Percentiles rank a stretch among this genome's conserved stretches.
Conservation (phyloP, 106 monocot genomes). For the Dendrobium officinale region DNA sequence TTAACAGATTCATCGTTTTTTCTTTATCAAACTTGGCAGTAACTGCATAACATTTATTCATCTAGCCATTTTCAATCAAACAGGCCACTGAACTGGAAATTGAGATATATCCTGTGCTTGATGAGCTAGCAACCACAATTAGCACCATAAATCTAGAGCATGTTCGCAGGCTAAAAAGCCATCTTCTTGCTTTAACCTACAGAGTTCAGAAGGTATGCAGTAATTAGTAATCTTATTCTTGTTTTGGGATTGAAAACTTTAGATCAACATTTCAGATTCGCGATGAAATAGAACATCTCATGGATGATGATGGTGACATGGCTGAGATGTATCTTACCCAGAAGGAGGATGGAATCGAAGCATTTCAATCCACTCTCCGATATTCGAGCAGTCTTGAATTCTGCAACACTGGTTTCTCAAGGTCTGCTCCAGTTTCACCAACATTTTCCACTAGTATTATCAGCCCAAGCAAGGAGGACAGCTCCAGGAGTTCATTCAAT, state of each 20-base stretch:
- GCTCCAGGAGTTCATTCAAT: slow-evolving; percentile 17
- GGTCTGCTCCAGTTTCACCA: slow-evolving; percentile 36
- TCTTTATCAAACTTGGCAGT: neutral
- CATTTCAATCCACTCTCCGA: slow-evolving; percentile 10
- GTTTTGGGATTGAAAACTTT: neutral
- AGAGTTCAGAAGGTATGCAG: slow-evolving; percentile 40
- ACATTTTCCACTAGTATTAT: slow-evolving; percentile 19
- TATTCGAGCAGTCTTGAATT: neutral
- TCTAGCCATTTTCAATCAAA: neutral
- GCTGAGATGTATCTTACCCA: slow-evolving; percentile 52
- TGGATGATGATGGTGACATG: slow-evolving; percentile 60
- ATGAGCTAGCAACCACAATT: slow-evolving; percentile 37
- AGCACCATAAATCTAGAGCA: slow-evolving; percentile 32
- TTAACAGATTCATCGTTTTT: no score
- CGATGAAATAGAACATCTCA: slow-evolving; percentile 45
- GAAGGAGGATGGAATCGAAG: slow-evolving; percentile 39
- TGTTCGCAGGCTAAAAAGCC: slow-evolving; percentile 45
- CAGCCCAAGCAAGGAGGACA: slow-evolving; percentile 17
- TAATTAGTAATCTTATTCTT: neutral
- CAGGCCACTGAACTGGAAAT: slow-evolving; percentile 39
- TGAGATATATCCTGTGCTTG: slow-evolving; percentile 47
- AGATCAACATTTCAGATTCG: slow-evolving; percentile 24
- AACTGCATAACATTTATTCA: neutral
- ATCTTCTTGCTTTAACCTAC: slow-evolving; percentile 48
- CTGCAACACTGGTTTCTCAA: slow-evolving; percentile 10